Conservation (phyloP, 2,329 filamentous ascomycete species). For the Sporothrix protearum region DNA sequence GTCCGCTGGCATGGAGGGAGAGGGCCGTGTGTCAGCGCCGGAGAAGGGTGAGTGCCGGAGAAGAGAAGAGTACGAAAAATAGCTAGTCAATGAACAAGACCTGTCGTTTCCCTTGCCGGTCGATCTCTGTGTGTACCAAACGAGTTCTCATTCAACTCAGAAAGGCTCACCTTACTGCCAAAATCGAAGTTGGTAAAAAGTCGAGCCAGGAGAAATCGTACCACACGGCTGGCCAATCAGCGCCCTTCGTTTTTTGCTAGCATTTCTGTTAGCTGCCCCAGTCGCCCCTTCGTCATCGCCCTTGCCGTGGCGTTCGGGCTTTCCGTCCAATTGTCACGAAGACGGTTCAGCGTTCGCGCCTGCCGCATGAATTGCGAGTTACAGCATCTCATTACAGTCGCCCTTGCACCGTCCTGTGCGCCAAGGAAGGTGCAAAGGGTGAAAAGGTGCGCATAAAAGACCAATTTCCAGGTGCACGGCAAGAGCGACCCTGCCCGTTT, state of each 20-base stretch:
- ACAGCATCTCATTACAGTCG: neutral
- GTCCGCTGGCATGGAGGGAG: neutral
- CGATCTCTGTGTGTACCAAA: neutral
- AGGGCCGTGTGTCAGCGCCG: conserved; percentile 12
- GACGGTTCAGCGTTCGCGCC: neutral
- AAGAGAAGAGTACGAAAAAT: neutral
- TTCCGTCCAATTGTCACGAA: neutral
- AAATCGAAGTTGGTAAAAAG: neutral
- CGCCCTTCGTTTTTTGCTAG: neutral
- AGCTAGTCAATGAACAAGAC: neutral
- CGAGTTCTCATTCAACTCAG: no score
- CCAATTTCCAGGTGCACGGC: conserved; percentile 8
- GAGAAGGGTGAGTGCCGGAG: neutral
- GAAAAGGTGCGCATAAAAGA: neutral
- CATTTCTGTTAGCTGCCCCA: neutral
- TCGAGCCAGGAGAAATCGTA: neutral
- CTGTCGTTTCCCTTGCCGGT: neutral
- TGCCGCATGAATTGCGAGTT: neutral
- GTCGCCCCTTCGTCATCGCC: conserved; percentile 15
- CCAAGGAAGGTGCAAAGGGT: neutral
- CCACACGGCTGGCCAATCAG: conserved; percentile 15
- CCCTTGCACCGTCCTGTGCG: conserved; percentile 1
- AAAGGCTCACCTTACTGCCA: neutral
- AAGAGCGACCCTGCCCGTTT: neutral
- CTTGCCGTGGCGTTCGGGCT: conserved; percentile 6